Evolutionary conservation across 78 protist genomes (phyloP).

Genomic region (Cavenderia fasciculata): DNA sequence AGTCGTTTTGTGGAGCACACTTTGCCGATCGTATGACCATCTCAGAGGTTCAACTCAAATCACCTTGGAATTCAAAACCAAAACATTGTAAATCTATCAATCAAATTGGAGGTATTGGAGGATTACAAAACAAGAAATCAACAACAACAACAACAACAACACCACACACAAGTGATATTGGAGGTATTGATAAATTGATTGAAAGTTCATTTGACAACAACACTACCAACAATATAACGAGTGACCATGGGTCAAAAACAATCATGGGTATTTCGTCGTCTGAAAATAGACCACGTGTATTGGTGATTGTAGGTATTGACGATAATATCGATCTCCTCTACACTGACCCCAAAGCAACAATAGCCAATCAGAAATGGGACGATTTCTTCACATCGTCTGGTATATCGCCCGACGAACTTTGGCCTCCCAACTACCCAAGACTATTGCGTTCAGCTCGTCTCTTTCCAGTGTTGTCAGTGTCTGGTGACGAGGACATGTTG

Average conservation of each 20-base stretch:
- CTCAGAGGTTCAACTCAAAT: constrained; percentile 17
- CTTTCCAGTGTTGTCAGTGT: constrained; percentile 11
- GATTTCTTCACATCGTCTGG: constrained; percentile 37
- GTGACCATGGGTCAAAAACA: no score
- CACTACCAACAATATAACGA: neutral
- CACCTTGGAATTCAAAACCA: no score
- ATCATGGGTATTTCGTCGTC: neutral
- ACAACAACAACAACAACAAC: no score
- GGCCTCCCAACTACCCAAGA: constrained; percentile 20
- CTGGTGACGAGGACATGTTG: constrained; percentile 9
- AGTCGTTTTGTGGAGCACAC: neutral
- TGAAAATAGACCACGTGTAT: constrained; percentile 3
- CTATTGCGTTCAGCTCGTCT: constrained; percentile 35
- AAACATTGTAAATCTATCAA: neutral
- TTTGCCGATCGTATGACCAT: constrained; percentile 23
- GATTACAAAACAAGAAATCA: neutral
- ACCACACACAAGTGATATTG: no score
- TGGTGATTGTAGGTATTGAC: constrained; percentile 28
- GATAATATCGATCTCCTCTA: constrained; percentile 19
- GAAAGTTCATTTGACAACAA: neutral
- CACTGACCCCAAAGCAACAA: constrained; percentile 21
- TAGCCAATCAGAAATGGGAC: constrained; percentile 42
- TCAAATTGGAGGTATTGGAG: no score
- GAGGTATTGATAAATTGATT: no score
- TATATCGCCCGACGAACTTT: constrained; percentile 42